A percentile compares a stretch with the other conserved stretches of the same genome.
Conservation (phyloP, 805 yeast genomes). For the Cyberlindnera saturnus region DNA sequence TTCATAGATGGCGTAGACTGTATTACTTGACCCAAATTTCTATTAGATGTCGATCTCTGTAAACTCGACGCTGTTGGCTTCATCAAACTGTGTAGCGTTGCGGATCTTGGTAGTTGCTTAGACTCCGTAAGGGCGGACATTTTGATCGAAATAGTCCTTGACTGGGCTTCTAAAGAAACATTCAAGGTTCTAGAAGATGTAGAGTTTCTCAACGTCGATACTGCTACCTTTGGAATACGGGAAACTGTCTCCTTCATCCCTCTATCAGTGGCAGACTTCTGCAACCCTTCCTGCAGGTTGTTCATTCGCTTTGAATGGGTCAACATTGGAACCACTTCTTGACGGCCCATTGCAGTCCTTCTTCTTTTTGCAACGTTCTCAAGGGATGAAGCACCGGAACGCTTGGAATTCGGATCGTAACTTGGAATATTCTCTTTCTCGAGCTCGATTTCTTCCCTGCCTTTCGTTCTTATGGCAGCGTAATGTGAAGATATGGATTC, state of each 20-base stretch:
- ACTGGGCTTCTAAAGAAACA: constrained; percentile 4
- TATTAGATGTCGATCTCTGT: constrained; percentile 15
- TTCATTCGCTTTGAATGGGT: constrained; percentile 7
- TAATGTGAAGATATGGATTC: constrained; percentile 29
- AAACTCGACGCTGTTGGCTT: constrained; percentile 20
- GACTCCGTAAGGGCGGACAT: constrained; percentile 10
- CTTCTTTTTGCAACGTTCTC: constrained; percentile 21
- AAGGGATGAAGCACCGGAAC: constrained; percentile 11
- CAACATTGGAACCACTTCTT: constrained; percentile 7
- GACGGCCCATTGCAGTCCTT: constrained; percentile 14
- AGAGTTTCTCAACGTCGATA: constrained; percentile 1
- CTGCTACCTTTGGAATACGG: neutral
- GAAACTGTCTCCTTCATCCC: neutral
- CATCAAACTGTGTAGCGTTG: constrained; percentile 14
- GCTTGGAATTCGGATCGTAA: constrained; percentile 21
- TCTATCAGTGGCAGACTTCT: neutral
- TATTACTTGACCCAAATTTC: constrained; percentile 7
- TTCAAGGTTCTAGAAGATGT: constrained; percentile 4
- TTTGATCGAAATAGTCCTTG: constrained; percentile 9
- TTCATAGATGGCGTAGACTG: constrained; percentile 1
- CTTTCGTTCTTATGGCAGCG: constrained; percentile 18
- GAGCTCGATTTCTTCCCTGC: constrained; percentile 11
- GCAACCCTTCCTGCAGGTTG: constrained; percentile 7
- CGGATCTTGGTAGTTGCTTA: constrained; percentile 14
- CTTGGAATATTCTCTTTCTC: constrained; percentile 21